Percentiles rank a stretch among this genome's conserved stretches.
Conservation (phyloP, 805 yeast species). For the Metschnikowia aberdeeniae region DNA sequence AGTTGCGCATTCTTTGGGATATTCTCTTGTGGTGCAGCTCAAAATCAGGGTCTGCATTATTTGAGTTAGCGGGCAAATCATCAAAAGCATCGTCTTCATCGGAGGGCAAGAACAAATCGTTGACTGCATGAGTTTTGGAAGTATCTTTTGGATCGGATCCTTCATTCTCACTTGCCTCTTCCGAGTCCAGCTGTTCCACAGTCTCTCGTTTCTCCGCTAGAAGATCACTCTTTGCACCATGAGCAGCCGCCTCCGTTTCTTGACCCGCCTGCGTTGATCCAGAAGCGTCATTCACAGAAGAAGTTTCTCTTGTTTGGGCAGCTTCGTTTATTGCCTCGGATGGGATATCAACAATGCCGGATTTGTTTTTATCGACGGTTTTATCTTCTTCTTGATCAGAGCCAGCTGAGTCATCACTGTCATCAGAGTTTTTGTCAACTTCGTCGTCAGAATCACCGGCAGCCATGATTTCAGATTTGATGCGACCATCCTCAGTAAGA, state of each 20-base stretch:
- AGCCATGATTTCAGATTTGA: conserved; percentile 4
- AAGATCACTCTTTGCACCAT: too few species aligned
- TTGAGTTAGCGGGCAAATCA: conserved; percentile 10
- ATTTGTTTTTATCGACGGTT: not conserved
- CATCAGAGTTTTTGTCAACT: not conserved
- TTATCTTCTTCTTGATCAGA: conserved; percentile 5
- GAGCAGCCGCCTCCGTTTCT: too few species aligned
- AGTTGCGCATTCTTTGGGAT: not conserved
- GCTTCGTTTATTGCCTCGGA: too few species aligned
- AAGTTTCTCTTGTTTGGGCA: too few species aligned
- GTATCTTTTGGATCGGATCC: conserved; percentile 1
- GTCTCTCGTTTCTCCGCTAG: conserved; percentile 1
- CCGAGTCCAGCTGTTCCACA: not conserved
- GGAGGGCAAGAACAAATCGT: conserved; percentile 12
- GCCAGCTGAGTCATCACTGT: too few species aligned
- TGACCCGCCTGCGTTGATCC: too few species aligned
- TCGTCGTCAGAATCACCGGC: conserved; percentile 3
- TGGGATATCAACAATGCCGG: too few species aligned
- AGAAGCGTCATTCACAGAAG: too few species aligned
- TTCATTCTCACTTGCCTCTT: not conserved
- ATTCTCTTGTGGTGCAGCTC: conserved; percentile 6
- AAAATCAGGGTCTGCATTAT: conserved; percentile 11
- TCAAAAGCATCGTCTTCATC: conserved; percentile 12
- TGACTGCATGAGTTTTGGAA: conserved; percentile 1
- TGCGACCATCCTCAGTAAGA: not conserved